Conservation (phyloP, 73 alveolate species). For the Tetrahymena elliotti region DNA sequence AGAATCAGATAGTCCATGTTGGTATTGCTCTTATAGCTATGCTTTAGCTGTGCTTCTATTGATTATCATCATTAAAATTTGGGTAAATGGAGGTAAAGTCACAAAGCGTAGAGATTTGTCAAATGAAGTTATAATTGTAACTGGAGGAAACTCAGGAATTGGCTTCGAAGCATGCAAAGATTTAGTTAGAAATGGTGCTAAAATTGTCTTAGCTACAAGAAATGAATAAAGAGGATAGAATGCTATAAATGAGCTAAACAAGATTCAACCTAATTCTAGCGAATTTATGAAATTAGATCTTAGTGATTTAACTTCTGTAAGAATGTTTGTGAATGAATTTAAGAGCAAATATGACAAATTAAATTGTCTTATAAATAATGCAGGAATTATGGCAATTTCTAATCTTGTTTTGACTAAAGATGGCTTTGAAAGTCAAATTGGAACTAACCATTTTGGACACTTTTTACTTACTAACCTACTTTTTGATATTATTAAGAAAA, state of each 20-base stretch:
- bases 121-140: constrained; percentile 5
- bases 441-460: constrained; percentile 39
- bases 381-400: constrained; percentile 38
- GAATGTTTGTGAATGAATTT: not conserved
- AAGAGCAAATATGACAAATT: not conserved
- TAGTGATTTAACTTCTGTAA: constrained; percentile 14
- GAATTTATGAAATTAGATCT: constrained; percentile 24
- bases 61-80: not conserved
- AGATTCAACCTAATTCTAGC: not conserved
- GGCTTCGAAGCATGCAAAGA: constrained; percentile 24
- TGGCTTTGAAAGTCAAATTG: constrained; percentile 18
- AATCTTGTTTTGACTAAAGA: constrained; percentile 5
- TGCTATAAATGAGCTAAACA: constrained; percentile 8
- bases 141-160: constrained; percentile 43
- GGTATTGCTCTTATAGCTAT: not conserved
- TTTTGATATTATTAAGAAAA: not conserved
- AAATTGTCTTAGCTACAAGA: not conserved
- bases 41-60: not conserved
- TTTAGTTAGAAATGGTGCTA: constrained; percentile 1
- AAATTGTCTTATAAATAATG: constrained; percentile 24
- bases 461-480: constrained; percentile 14
- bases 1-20: not conserved
- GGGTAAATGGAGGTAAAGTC: not conserved
- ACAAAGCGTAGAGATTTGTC: constrained; percentile 4
- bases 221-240: not conserved